Evolutionary conservation across 305 asterid genomes (phyloP), one percentile per base, ranked within the genome.

Genomic region (Ajuga reptans): DNA sequence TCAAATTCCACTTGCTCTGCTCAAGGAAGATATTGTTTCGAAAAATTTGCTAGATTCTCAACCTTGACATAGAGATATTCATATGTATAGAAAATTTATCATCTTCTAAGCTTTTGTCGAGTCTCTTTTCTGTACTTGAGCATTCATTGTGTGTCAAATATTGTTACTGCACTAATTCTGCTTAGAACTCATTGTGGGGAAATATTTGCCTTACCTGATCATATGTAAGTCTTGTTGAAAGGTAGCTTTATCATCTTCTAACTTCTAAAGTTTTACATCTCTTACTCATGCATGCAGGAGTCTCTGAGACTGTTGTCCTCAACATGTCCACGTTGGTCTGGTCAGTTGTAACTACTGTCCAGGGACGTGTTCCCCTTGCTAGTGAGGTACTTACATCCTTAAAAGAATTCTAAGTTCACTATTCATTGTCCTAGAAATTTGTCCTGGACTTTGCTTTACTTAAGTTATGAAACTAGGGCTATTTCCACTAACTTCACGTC

Each of bases 311-410:
- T 56, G 88, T 89, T 72, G 93, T 85, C 64, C 96, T 93, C 74
- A 93, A 91, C 86, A 93, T 93, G 99, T 87, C 99, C 47, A 85
- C 99, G 56, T 77, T 89, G 74, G 83, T 64, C 56, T 93, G 99
- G 99, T 89, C 97, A 21, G 85, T 82, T 71, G 96, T 93, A 55
- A 89, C 97, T 60, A 80, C 86, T 64, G 96, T 89, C 76, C 87
- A 91, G 83, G 96, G 96, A 50, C 93, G 95, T 69, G 90, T 89
- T 78, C 91, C 99, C 72, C 83, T 93, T 82, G 99, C 97, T 57
- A 91, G 97, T 55, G 99, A 93, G 99, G 99, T 93, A 84, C 56
- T 69, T 76, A 27, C 64, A 17, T 51, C 27, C 51, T 64, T 53
- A 71, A 63, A n/a, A 42, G 39, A 58, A 57, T 39, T 57, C 14